Percentiles rank a stretch among this genome's conserved stretches.
These are phyloP conservation scores for Polychaeton citri DNA, from an alignment of 2,329 filamentous ascomycete species.

Conservation along the genomic window DNA sequence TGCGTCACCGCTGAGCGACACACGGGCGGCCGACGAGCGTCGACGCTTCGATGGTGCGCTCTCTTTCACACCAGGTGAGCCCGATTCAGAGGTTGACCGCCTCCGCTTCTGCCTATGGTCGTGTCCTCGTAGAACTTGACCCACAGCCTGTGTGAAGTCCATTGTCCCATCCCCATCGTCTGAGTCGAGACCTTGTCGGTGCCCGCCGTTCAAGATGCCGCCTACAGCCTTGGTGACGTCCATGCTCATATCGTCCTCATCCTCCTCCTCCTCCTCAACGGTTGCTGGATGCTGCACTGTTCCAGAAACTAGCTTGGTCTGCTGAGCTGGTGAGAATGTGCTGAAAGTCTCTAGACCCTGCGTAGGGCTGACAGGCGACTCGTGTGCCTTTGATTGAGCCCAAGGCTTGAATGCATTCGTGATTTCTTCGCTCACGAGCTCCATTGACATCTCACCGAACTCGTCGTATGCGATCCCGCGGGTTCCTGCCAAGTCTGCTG, in stretches of 20 bases:
- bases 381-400: conserved; percentile 36
- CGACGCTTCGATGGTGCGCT: conserved; percentile 21
- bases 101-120: conserved; percentile 26
- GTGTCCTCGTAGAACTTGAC: conserved; percentile 28
- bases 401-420: conserved; percentile 64
- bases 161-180: conserved; percentile 34
- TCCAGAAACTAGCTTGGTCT: conserved; percentile 16
- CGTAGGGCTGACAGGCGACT: conserved; percentile 35
- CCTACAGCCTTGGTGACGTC: conserved; percentile 79
- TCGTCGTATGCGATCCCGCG: conserved; percentile 50
- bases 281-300: conserved; percentile 9
- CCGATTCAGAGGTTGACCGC: conserved; percentile 25
- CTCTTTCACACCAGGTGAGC: conserved; percentile 15
- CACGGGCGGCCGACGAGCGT: conserved; percentile 21
- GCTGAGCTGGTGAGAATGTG: conserved; percentile 30
- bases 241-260: conserved; percentile 68
- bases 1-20: conserved; percentile 25
- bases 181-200: conserved; percentile 16
- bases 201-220: conserved; percentile 50
- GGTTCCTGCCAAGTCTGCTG: conserved; percentile 62
- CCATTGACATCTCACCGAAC: conserved; percentile 38
- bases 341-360: background rate
- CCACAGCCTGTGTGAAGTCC: conserved; percentile 44
- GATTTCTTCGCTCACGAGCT: conserved; percentile 49
- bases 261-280: conserved; percentile 23